Percentiles rank a stretch among this genome's conserved stretches.
Conservation (phyloP, 2,329 filamentous ascomycete genomes). For the Claviceps fusiformis region DNA sequence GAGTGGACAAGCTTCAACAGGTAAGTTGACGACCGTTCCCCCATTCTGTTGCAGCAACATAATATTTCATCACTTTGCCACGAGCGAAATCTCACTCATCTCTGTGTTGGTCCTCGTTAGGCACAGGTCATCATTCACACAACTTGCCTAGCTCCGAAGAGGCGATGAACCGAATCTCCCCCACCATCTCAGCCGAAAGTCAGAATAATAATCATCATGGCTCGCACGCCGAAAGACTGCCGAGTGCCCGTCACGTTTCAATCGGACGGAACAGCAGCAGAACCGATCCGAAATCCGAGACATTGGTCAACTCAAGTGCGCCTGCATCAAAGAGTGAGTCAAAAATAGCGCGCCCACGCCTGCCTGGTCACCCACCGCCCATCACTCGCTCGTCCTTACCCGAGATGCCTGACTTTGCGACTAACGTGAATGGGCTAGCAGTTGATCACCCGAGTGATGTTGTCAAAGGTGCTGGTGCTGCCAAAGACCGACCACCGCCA, state of each 20-base stretch:
- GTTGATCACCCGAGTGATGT: slow-evolving; percentile 6
- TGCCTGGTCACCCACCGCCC: neutral
- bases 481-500: slow-evolving; percentile 16
- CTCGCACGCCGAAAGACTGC: neutral
- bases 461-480: slow-evolving; percentile 2
- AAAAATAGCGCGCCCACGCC: neutral
- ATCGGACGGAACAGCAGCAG: neutral
- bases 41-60: no score
- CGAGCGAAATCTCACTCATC: neutral
- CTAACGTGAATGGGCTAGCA: slow-evolving; percentile 2
- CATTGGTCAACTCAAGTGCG: neutral
- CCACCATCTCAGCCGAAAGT: neutral
- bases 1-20: neutral
- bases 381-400: neutral
- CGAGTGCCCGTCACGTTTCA: neutral
- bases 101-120: neutral
- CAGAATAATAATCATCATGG: neutral
- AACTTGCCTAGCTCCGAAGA: neutral
- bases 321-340: slow-evolving; percentile 4
- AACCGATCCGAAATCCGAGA: slow-evolving; percentile 5
- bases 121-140: neutral
- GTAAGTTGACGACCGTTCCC: slow-evolving; percentile 1
- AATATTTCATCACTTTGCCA: neutral
- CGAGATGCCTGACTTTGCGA: neutral
- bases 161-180: neutral